A percentile compares a stretch with the other conserved stretches of the same genome.
Evolutionary conservation across 2,329 filamentous ascomycete genomes (phyloP).

Genomic region (Colletotrichum graminicola): DNA sequence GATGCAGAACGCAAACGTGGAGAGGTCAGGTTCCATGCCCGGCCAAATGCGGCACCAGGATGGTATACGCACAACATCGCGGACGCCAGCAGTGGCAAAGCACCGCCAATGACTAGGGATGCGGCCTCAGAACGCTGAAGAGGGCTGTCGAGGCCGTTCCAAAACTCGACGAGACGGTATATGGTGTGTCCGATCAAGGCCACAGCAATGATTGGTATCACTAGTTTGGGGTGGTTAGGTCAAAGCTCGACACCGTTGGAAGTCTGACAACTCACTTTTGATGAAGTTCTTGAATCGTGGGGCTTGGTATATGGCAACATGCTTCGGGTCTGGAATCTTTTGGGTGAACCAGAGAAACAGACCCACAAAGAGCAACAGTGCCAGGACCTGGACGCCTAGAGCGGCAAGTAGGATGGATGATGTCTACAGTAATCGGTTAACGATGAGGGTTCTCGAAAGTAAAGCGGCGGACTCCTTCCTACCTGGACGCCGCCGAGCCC

Average conservation of each 20-base stretch:
- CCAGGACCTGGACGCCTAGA: conserved; percentile 57
- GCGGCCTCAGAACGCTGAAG: conserved; percentile 55
- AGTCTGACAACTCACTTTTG: conserved; percentile 53
- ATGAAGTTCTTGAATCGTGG: conserved; percentile 58
- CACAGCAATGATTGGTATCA: conserved; percentile 51
- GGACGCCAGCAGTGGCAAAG: conserved; percentile 54
- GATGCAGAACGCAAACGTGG: conserved; percentile 43
- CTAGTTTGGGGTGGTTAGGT: conserved; percentile 45
- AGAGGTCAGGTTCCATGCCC: conserved; percentile 56
- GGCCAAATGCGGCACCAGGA: conserved; percentile 55
- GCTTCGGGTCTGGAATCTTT: conserved; percentile 55
- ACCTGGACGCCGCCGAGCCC: conserved; percentile 45
- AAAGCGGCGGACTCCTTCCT: background rate
- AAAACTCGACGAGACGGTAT: conserved; percentile 56
- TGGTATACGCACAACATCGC: conserved; percentile 53
- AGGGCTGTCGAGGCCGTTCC: conserved; percentile 50
- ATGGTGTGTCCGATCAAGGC: conserved; percentile 58
- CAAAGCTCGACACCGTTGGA: too few relatives aligned
- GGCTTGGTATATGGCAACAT: conserved; percentile 57
- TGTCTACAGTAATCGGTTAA: conserved; percentile 47
- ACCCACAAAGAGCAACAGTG: conserved; percentile 55
- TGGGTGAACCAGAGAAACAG: conserved; percentile 57
- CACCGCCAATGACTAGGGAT: conserved; percentile 56
- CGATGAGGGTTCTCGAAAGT: background rate
- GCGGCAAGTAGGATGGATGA: conserved; percentile 58